Percentiles rank a stretch among this genome's conserved stretches.
Evolutionary conservation across 2,329 filamentous ascomycete species (phyloP).

Genomic region (Fragosphaeria purpurea): DNA sequence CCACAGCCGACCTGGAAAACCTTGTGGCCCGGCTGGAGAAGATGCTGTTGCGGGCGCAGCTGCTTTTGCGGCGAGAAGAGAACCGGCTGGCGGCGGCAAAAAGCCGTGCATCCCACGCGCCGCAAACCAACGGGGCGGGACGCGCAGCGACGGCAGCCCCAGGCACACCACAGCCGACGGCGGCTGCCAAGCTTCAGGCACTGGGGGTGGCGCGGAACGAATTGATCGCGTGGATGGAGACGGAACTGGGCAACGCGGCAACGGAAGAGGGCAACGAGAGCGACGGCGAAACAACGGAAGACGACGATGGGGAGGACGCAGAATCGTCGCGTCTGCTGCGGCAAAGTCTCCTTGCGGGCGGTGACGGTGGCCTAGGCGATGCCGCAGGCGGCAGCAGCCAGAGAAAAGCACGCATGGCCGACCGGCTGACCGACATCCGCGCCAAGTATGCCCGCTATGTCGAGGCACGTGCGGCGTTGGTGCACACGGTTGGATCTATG

Average conservation of each 20-base stretch:
- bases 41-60: slow-evolving; percentile 46
- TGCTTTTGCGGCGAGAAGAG: slow-evolving; percentile 47
- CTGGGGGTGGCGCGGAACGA: slow-evolving; percentile 46
- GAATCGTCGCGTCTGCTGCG: slow-evolving; percentile 13
- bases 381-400: slow-evolving; percentile 4
- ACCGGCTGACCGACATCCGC: slow-evolving; percentile 37
- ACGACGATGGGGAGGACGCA: slow-evolving; percentile 1
- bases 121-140: slow-evolving; percentile 14
- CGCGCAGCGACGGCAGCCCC: slow-evolving; percentile 15
- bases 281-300: slow-evolving; percentile 12
- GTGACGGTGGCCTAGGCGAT: not conserved
- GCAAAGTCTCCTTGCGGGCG: slow-evolving; percentile 9
- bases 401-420: slow-evolving; percentile 21
- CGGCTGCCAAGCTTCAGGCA: slow-evolving; percentile 38
- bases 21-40: slow-evolving; percentile 46
- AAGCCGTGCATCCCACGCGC: too few relatives aligned
- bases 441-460: slow-evolving; percentile 46
- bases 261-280: slow-evolving; percentile 20
- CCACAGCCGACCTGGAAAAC: slow-evolving; percentile 30
- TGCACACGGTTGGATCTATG: slow-evolving; percentile 20
- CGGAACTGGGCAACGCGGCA: slow-evolving; percentile 46
- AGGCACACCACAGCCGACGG: slow-evolving; percentile 1
- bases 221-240: slow-evolving; percentile 56
- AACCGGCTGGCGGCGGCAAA: slow-evolving; percentile 40
- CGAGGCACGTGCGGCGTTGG: slow-evolving; percentile 36